Evolutionary conservation across 2,329 filamentous ascomycete genomes (phyloP).

Genomic region (Sclerotinia trifoliorum): DNA sequence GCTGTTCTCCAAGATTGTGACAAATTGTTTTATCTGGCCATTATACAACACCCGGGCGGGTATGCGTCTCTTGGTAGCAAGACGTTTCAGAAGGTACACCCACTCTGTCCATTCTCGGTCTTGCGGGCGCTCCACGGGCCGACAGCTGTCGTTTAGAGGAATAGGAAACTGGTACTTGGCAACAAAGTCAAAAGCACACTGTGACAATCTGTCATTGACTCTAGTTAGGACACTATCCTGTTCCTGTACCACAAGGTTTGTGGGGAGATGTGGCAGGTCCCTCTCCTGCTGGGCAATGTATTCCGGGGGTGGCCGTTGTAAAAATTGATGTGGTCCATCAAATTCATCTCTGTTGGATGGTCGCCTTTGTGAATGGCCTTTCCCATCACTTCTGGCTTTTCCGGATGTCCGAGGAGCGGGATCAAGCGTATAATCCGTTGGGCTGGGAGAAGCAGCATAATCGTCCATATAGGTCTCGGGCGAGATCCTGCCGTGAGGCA

Average conservation of each 20-base stretch:
- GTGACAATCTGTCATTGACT: slow-evolving; percentile 81
- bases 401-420: slow-evolving; percentile 46
- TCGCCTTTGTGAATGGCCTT: slow-evolving; percentile 53
- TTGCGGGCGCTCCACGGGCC: slow-evolving; percentile 69
- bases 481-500: slow-evolving; percentile 39
- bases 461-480: slow-evolving; percentile 40
- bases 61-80: slow-evolving; percentile 83
- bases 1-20: slow-evolving; percentile 84
- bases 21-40: slow-evolving; percentile 87
- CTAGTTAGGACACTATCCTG: slow-evolving; percentile 77
- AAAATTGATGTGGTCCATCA: slow-evolving; percentile 80
- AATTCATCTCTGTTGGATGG: slow-evolving; percentile 85
- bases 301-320: slow-evolving; percentile 69
- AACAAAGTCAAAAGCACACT: slow-evolving; percentile 86
- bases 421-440: slow-evolving; percentile 61
- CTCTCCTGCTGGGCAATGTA: slow-evolving; percentile 75
- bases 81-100: slow-evolving; percentile 81
- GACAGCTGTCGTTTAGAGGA: slow-evolving; percentile 73
- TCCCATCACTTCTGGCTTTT: slow-evolving; percentile 49
- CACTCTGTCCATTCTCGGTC: slow-evolving; percentile 90
- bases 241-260: slow-evolving; percentile 78
- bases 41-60: slow-evolving; percentile 82
- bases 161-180: slow-evolving; percentile 91
- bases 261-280: slow-evolving; percentile 77
- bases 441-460: slow-evolving; percentile 54